These are phyloP conservation scores for Triadica sebifera DNA, from an alignment of 345 rosid species.

Conservation along the genomic window DNA sequence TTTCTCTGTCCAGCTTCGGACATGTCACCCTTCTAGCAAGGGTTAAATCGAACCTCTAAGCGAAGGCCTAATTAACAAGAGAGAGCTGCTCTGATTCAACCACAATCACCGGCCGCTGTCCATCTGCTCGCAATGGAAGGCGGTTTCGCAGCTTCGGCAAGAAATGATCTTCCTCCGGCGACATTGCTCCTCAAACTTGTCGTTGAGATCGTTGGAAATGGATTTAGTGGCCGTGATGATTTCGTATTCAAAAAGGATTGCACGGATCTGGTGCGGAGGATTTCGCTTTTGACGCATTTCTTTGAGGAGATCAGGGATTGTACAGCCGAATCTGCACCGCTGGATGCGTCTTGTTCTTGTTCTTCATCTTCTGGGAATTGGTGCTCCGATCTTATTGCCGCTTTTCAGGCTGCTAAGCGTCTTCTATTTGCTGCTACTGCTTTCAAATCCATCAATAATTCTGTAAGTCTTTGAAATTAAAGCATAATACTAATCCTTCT, in stretches of 20 bases:
- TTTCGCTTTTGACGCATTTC: constrained; percentile 61
- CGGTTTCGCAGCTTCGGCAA: neutral
- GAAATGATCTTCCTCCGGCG: neutral
- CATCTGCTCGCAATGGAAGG: constrained; percentile 3
- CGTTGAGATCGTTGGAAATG: constrained; percentile 15
- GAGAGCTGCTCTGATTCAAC: neutral
- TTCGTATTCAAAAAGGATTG: constrained; percentile 61
- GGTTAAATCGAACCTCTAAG: neutral
- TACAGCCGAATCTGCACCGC: constrained; percentile 5
- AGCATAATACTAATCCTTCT: neutral
- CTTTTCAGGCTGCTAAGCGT: constrained; percentile 59
- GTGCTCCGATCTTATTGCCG: constrained; percentile 59
- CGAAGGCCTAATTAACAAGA: neutral
- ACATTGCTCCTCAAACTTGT: constrained; percentile 24
- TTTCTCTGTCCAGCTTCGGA: constrained; percentile 6
- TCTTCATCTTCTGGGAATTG: constrained; percentile 40
- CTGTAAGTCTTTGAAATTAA: constrained; percentile 43
- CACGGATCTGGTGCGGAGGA: constrained; percentile 76
- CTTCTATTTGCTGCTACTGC: constrained; percentile 44
- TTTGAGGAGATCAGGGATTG: constrained; percentile 69
- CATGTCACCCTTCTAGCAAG: constrained; percentile 3
- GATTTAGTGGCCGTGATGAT: constrained; percentile 15
- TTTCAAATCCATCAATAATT: constrained; percentile 37
- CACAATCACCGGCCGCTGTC: neutral
- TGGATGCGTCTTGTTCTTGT: constrained; percentile 18